phyloP scores from a whole-genome alignment of 202 grass and related monocot genomes.

The Carex arenaria region DNA sequence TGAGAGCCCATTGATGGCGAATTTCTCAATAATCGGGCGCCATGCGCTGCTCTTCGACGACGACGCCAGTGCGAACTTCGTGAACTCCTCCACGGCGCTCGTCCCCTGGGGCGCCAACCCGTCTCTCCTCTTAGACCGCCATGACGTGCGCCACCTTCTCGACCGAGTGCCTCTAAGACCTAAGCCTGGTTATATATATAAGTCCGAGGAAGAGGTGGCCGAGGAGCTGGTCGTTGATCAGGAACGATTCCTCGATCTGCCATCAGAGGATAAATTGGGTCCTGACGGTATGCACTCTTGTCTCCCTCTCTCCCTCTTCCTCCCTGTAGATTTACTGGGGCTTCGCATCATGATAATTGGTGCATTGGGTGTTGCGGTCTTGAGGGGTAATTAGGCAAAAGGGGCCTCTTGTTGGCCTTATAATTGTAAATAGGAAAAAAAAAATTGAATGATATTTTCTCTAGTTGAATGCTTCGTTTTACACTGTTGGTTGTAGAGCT shows the following conservation, averaged over 20 bases:
- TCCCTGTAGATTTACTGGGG: background rate
- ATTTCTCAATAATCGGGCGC: constrained; percentile 65
- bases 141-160: constrained; percentile 87
- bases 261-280: constrained; percentile 8
- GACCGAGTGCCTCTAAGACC: constrained; percentile 74
- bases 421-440: background rate
- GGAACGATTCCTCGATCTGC: constrained; percentile 74
- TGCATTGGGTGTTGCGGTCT: background rate
- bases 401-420: background rate
- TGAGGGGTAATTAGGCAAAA: background rate
- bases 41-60: constrained; percentile 90
- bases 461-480: background rate
- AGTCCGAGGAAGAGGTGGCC: constrained; percentile 32
- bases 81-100: constrained; percentile 62
- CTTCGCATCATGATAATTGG: background rate
- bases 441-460: background rate
- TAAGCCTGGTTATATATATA: constrained; percentile 28
- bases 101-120: constrained; percentile 61
- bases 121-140: constrained; percentile 76
- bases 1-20: constrained; percentile 29
- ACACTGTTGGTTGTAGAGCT: background rate
- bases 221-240: constrained; percentile 56
- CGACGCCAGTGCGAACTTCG: constrained; percentile 63
- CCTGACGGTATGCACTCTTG: constrained; percentile 6
- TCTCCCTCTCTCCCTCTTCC: background rate